phyloP scores from a whole-genome alignment of 352 stramenopile genomes.

The Hyaloperonospora arabidopsidis region DNA sequence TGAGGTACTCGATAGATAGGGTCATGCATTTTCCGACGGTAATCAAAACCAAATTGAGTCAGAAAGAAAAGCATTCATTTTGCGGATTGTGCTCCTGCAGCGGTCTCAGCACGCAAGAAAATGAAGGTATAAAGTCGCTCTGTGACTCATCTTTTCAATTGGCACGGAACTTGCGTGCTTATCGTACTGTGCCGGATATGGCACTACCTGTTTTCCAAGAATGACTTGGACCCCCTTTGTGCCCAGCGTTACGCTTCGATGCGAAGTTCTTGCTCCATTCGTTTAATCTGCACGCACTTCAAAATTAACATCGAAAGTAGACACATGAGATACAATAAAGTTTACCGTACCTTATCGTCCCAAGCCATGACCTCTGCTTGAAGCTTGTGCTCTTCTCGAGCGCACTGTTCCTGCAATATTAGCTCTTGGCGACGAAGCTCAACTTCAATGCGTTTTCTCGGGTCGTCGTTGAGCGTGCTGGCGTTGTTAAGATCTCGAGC shows the following conservation, averaged over 20 bases:
- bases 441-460: constrained; percentile 24
- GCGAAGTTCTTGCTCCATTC: constrained; percentile 19
- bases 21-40: too few relatives aligned
- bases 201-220: too few relatives aligned
- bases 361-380: constrained; percentile 21
- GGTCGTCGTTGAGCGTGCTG: constrained; percentile 7
- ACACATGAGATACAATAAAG: not conserved
- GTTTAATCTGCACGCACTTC: constrained; percentile 18
- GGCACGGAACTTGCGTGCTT: too few relatives aligned
- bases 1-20: too few relatives aligned
- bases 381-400: constrained; percentile 23
- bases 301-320: not conserved
- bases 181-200: too few relatives aligned
- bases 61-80: too few relatives aligned
- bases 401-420: constrained; percentile 22
- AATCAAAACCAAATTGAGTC: too few relatives aligned
- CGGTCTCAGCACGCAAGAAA: too few relatives aligned
- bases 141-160: too few relatives aligned
- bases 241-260: not conserved
- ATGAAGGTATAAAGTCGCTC: too few relatives aligned
- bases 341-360: constrained; percentile 27
- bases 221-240: too few relatives aligned
- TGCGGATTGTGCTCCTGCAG: too few relatives aligned
- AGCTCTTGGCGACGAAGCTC: constrained; percentile 26
- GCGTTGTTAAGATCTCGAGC: constrained; percentile 9